A percentile compares a stretch with the other conserved stretches of the same genome.
Conservation (phyloP, 495 filamentous ascomycete genomes). For the Penicillium turbatum region DNA sequence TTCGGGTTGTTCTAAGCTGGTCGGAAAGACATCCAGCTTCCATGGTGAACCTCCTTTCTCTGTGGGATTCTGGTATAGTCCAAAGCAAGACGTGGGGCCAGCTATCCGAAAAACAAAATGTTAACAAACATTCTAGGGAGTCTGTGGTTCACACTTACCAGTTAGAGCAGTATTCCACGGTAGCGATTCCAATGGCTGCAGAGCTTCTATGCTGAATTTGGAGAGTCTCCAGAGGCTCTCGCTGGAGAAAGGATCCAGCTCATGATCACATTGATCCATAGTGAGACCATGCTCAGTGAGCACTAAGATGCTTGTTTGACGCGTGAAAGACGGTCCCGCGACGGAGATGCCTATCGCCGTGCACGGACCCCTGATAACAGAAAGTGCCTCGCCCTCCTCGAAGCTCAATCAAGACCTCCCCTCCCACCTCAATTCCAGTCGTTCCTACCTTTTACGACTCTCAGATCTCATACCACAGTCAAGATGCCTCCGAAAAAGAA, state of each 20-base stretch:
- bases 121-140: not conserved
- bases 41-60: conserved; percentile 28
- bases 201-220: conserved; percentile 38
- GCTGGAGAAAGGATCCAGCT: conserved; percentile 63
- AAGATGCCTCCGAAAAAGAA: conserved; percentile 76
- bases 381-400: conserved; percentile 10
- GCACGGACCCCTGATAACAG: conserved; percentile 38
- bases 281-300: conserved; percentile 21
- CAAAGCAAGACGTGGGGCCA: conserved; percentile 26
- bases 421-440: not conserved
- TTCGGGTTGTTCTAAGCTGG: conserved; percentile 16
- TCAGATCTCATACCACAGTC: not conserved
- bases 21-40: conserved; percentile 32
- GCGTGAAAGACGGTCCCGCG: conserved; percentile 18
- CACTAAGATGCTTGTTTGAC: conserved; percentile 8
- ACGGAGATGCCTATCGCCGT: conserved; percentile 19
- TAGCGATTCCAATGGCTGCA: conserved; percentile 37
- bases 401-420: conserved; percentile 7
- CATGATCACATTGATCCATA: conserved; percentile 47
- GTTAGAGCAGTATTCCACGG: conserved; percentile 35
- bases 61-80: conserved; percentile 17
- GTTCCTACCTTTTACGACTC: not conserved
- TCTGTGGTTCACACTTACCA: conserved; percentile 23
- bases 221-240: conserved; percentile 61
- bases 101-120: conserved; percentile 18